Base-by-base conservation (phyloP, 495 filamentous ascomycete genomes). In the Penicillium coprophilum region DNA sequence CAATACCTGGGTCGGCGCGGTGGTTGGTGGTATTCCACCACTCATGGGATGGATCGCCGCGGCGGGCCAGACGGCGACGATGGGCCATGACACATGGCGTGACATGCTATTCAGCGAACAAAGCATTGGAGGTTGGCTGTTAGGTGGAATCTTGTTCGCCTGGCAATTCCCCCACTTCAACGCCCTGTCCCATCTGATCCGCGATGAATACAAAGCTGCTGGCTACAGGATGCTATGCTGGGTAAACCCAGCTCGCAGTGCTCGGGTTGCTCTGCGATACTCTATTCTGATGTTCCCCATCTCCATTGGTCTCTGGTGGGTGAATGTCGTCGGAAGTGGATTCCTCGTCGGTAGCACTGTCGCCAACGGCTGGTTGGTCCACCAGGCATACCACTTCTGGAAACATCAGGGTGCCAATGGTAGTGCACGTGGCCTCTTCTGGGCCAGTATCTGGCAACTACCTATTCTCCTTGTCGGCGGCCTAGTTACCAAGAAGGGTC, bases 111-210 rank as follows among this genome's bases (percentile, higher is more conserved):
- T 88, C 61, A 81, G 83, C 17, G 77, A 86, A 63, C 74, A 76
- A 12, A 88, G 86, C 53, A 73, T 87, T 7, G 94, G 94, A 2
- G 95, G 93, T 1, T 98, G 94, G 94, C 70, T 97, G 7, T 76
- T 96, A 1, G 95, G 89, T 6, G 84, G 81, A 0, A 73, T 97
- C 30, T 76, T 98, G 7, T 95, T 96, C 56, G 89, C 91, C 1
- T 98, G 94, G 94, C 94, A 98, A 69, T 97, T 97, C 65, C 91
- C 94, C 12, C 94, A 98, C 68, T 98, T 98, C 77, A 97, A 96
- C 77, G 86, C 91, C 0, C 77, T 98, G 10, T 91, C 87, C 21
- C 94, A 91, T 81, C 73, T 82, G 10, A 94, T 97, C 54, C 79
- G 90, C 8, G 88, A 96, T 1, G 95, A 98, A 63, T 98, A 98